Evolutionary conservation across 2,329 filamentous ascomycete species (phyloP).

Genomic region (Talaromyces sp.): DNA sequence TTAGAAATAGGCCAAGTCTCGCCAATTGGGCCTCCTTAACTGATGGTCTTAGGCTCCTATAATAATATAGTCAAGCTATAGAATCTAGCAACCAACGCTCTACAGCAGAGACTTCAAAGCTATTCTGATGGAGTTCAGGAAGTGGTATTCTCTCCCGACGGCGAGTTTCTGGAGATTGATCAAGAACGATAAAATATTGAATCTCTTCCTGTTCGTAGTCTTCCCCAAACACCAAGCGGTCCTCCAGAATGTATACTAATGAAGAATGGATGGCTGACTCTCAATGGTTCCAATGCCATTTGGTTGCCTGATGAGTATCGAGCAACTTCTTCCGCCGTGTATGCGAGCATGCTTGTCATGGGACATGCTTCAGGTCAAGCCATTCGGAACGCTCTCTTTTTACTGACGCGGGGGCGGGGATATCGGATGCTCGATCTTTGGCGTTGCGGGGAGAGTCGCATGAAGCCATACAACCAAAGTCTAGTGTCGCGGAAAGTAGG

Average conservation of each 20-base stretch:
- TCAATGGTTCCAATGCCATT: too few species aligned
- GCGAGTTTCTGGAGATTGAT: neutral
- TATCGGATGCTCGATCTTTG: neutral
- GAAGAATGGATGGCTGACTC: too few species aligned
- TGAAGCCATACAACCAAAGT: neutral
- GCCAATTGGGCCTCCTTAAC: too few species aligned
- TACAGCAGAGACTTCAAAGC: neutral
- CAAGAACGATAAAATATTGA: slow-evolving; percentile 1
- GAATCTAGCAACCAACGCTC: neutral
- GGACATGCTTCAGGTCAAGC: slow-evolving; percentile 16
- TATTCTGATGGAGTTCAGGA: neutral
- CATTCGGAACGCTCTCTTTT: neutral
- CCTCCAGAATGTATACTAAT: too few species aligned
- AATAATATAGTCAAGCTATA: neutral
- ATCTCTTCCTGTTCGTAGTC: too few species aligned
- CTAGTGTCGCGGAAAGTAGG: neutral
- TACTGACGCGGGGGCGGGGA: slow-evolving; percentile 1
- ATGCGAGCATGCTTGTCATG: slow-evolving; percentile 8
- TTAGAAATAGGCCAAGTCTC: too few species aligned
- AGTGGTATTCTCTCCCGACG: neutral
- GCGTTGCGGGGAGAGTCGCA: neutral
- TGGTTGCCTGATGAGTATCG: slow-evolving; percentile 16
- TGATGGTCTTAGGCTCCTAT: neutral
- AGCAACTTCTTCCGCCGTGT: slow-evolving; percentile 3
- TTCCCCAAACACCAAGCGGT: too few species aligned